Conservation (phyloP, 2,329 filamentous ascomycete genomes). For the Daldinia sp. region DNA sequence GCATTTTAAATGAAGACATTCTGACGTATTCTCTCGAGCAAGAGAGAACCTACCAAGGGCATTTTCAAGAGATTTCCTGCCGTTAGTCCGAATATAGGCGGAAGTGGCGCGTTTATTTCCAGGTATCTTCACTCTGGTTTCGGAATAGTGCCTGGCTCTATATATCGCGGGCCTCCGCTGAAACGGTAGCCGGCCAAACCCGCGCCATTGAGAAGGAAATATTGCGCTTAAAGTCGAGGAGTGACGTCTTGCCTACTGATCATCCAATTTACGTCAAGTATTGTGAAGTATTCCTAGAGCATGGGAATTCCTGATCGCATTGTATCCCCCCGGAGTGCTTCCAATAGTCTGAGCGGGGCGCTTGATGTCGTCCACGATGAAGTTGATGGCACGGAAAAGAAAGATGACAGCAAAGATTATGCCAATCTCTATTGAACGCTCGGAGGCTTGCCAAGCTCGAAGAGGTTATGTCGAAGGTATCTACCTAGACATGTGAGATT, state of each 20-base stretch:
- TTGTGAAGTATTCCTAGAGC: background rate
- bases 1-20: conserved; percentile 3
- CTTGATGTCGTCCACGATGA: background rate
- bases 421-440: background rate
- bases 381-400: conserved; percentile 10
- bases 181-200: conserved; percentile 1
- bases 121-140: conserved; percentile 5
- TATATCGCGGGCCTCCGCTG: background rate
- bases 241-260: background rate
- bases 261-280: background rate
- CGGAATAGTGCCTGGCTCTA: conserved; percentile 4
- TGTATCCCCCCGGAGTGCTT: background rate
- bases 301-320: too few relatives aligned
- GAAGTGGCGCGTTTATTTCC: background rate
- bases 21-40: background rate
- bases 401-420: background rate
- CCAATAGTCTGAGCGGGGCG: background rate
- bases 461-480: background rate
- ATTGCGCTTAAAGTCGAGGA: conserved; percentile 1
- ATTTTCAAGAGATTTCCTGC: too few relatives aligned
- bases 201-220: conserved; percentile 1
- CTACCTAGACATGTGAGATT: background rate
- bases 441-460: conserved; percentile 4
- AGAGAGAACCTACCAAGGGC: background rate
- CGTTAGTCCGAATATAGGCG: background rate